Percentiles rank a stretch among this genome's conserved stretches.
Evolutionary conservation across 371 early-diverging fungal species (phyloP).

Genomic region (Choanephora cucurbitarum): DNA sequence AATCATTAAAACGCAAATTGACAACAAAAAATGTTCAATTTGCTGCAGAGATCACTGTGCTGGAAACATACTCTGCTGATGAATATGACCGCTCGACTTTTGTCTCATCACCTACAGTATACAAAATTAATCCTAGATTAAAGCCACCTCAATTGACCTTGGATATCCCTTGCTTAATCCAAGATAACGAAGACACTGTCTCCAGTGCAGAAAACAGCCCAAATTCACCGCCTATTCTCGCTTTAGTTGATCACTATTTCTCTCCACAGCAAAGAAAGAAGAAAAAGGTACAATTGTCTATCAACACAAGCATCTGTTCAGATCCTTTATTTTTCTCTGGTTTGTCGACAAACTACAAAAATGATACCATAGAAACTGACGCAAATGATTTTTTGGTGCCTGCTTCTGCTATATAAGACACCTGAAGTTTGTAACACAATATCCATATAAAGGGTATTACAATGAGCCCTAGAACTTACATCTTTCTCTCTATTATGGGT

Average conservation of each 20-base stretch:
- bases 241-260: conserved; percentile 9
- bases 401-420: not conserved
- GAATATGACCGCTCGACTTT: conserved; percentile 67
- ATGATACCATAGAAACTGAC: conserved; percentile 1
- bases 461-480: too few relatives aligned
- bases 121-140: conserved; percentile 26
- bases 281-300: conserved; percentile 20
- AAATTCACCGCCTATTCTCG: conserved; percentile 8
- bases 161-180: conserved; percentile 11
- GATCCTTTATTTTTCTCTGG: conserved; percentile 34
- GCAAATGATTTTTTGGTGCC: conserved; percentile 24
- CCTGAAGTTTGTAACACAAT: too few relatives aligned
- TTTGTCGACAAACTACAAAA: conserved; percentile 29
- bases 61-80: conserved; percentile 65
- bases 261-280: conserved; percentile 15
- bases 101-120: conserved; percentile 21
- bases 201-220: conserved; percentile 26
- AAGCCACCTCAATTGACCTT: conserved; percentile 22
- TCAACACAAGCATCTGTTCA: conserved; percentile 31
- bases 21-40: conserved; percentile 21
- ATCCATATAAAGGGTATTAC: too few relatives aligned
- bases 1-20: conserved; percentile 12
- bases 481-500: too few relatives aligned
- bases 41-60: conserved; percentile 27
- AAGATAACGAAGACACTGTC: conserved; percentile 12